A percentile compares a stretch with the other conserved stretches of the same genome.
These are phyloP conservation scores for Funneliformis mosseae DNA, from an alignment of 192 early-diverging fungal genomes.

Conservation along the genomic window DNA sequence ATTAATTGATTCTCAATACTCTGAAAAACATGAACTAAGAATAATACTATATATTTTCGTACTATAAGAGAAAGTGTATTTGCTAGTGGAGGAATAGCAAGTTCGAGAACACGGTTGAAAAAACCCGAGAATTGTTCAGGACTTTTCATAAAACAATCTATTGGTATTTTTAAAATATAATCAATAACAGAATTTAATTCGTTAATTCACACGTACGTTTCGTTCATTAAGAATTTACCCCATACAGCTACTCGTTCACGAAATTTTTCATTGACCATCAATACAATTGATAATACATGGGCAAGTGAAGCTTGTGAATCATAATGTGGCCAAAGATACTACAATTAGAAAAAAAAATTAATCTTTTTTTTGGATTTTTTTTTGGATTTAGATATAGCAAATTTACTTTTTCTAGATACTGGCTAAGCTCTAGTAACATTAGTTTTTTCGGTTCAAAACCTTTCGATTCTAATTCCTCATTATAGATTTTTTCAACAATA, in stretches of 20 bases:
- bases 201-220: not conserved
- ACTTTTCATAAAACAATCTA: constrained; percentile 44
- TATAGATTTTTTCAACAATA: constrained; percentile 65
- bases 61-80: constrained; percentile 39
- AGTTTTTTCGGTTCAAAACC: constrained; percentile 61
- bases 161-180: constrained; percentile 1
- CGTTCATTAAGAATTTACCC: constrained; percentile 43
- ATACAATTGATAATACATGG: constrained; percentile 75
- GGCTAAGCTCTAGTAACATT: constrained; percentile 72
- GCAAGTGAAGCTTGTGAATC: constrained; percentile 44
- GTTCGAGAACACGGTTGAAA: constrained; percentile 55
- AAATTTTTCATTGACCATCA: constrained; percentile 92
- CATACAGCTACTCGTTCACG: constrained; percentile 67
- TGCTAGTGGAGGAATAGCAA: constrained; percentile 44
- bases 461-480: constrained; percentile 54
- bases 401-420: constrained; percentile 75
- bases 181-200: not conserved
- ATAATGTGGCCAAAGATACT: constrained; percentile 85
- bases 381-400: not conserved
- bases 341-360: constrained; percentile 20
- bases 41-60: constrained; percentile 64
- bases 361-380: not conserved
- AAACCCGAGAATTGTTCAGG: constrained; percentile 59
- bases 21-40: constrained; percentile 83
- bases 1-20: constrained; percentile 80